A percentile compares a stretch with the other conserved stretches of the same genome.
phyloP scores from a whole-genome alignment of 352 stramenopile genomes.

The Phytophthora capsici region DNA sequence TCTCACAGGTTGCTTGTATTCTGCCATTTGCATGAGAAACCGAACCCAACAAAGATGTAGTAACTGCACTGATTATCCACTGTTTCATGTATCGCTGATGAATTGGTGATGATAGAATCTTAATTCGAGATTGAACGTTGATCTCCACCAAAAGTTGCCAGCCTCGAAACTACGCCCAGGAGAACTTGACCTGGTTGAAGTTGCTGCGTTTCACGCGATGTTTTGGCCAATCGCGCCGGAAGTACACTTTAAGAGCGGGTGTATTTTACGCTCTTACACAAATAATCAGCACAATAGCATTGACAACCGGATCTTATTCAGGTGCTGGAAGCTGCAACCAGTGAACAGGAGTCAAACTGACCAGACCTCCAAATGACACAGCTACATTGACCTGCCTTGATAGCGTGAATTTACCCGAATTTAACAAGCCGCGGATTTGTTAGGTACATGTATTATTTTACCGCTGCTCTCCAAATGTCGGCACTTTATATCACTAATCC shows the following conservation, averaged over 20 bases:
- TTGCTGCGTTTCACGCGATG: conserved; percentile 22
- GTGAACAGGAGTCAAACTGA: neutral
- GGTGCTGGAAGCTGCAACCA: neutral
- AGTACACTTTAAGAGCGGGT: neutral
- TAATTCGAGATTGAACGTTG: no score
- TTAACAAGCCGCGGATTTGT: conserved; percentile 1
- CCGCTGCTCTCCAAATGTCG: conserved; percentile 7
- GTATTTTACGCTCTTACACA: neutral
- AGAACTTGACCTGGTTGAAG: conserved; percentile 23
- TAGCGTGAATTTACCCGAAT: no score
- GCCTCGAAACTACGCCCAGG: neutral
- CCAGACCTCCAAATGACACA: no score
- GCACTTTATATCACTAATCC: neutral
- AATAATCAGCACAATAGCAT: neutral
- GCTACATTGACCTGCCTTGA: no score
- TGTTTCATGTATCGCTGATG: neutral
- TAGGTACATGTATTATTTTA: conserved; percentile 1
- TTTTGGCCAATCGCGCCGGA: conserved; percentile 5
- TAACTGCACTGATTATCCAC: neutral
- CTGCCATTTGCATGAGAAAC: no score
- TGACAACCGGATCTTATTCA: neutral
- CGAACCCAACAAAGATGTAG: neutral
- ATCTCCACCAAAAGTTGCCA: neutral
- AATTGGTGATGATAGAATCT: no score
- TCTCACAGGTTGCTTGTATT: no score